Base-by-base conservation (phyloP, 1,284 basidiomycete genomes). In the Moesziomyces sp. region DNA sequence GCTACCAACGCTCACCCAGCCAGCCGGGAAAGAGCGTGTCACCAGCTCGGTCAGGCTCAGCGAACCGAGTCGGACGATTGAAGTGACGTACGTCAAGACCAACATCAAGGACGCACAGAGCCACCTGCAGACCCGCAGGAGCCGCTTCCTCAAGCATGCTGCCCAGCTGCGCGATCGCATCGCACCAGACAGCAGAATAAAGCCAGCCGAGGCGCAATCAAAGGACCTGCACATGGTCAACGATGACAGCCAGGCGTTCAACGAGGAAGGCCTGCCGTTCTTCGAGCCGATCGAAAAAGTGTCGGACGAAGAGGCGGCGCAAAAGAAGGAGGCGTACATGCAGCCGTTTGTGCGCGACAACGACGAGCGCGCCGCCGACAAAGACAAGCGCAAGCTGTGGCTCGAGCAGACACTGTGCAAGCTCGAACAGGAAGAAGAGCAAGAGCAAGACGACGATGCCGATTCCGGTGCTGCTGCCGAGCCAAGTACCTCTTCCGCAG, bases 251-350 rank as follows among this genome's bases (percentile, higher is more conserved):
- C 60, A 79, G 49, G 78, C 74, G 16, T 67, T 83, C 35, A 83
- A 83, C 59, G 82, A 83, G 52, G 82, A 83, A 57, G 82, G 82
- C 1, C 58, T 83, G 43, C 82, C 82, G 3, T 83, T 83, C 54
- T 77, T 78, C 33, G 81, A 83, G 44, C 77, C 76, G 3, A 65
- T 80, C 10, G 82, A 83, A 47, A 16, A 51, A 24, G 56, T 82
- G 1, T 40, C 52, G n/a, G 70, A 73, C 28, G 56, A 62, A 47
- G 58, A 69, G n/a, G 57, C 64, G 24, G 51, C 21, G 10, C 16
- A 48, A 30, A 23, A 44, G 21, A 67, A 67, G 38, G 52, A 59
- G 50, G 64, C 70, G 1, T 73, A 73, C 46, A 60, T 78, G 62
- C 70, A 70, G 53, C 76, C 76, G 1, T 75, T 78, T 26, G 52